Base-by-base conservation (phyloP, 2,329 filamentous ascomycete species). In the Fusarium avenaceum region DNA sequence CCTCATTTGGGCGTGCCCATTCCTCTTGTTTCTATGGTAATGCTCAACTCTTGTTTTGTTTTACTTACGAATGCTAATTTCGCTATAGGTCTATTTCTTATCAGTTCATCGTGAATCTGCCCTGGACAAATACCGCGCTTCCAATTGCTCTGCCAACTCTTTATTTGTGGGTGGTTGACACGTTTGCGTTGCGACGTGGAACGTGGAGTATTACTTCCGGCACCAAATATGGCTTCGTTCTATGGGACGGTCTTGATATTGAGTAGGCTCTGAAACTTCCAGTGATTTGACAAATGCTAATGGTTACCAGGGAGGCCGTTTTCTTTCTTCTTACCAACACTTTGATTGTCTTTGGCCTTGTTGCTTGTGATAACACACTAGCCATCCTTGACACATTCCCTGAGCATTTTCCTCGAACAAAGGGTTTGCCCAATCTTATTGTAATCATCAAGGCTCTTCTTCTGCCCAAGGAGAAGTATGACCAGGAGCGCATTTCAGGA, bases 121-220 rank as follows among this genome's bases (percentile, higher is more conserved):
- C 91, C 0, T 73, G 79, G 47, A 82, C 82, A 1, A 89, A 85
- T 67, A 89, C 88, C 0, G 64, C 85, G 4, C 66, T 87, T 3
- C 89, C 90, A 1, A 89, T 93, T 26, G 67, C 81, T 1, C 51
- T 90, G 1, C 88, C 91, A 1, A 93, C 91, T 0, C 3, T 90
- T 0, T 93, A 92, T 68, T 83, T 93, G 3, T 93, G 91, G 90
- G 72, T 90, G 3, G 89, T 93, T 13, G 91, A 94, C 67, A 91
- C 90, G 5, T 73, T 91, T 28, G 89, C 90, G 1, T 75, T 93
- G 50, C 84, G 84, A 40, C 81, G 89, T 38, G 91, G 91, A 9
- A 92, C 90, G 0, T 93, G 91, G 91, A 84, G 87, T 1, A 93
- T 93, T 49, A 86, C 87, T 63, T 80, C 82, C 6, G 88, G 86